Evolutionary conservation across 305 asterid genomes (phyloP), one percentile per base, ranked within the genome.

Genomic region (Rubia tinctorum): DNA sequence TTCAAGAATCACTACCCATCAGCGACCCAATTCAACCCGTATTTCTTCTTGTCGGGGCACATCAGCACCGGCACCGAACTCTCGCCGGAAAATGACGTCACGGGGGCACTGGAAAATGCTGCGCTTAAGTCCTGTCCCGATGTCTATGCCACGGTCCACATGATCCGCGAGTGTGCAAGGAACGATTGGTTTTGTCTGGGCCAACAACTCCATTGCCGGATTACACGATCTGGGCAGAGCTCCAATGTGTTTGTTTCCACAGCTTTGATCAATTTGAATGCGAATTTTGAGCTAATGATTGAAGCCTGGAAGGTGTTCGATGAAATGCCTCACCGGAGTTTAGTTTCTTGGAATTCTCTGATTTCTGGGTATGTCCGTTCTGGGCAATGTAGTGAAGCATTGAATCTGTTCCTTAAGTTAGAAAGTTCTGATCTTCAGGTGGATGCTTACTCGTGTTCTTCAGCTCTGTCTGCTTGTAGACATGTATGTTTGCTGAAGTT

Each of bases 281-380:
- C 79, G 1, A 88, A 85, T 67, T 83, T 75, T 27, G 91, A 88
- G 71, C 73, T 69, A 20, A 37, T 91, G 44, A 25, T 18, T 25
- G 81, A 89, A 56, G 96, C 95, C 18, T 86, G 76, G 75, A 72
- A 73, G 0, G 3, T 90, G 90, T 90, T 94, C 69, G 97, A 39
- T 51, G 95, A 90, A 90, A 88, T 84, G 79, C 85, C 93, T 73
- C 86, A 90, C 69, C 92, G 84, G 72, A 88, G 76, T 83, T 75
- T 90, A 23, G 97, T 86, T 80, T 83, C 96, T 79, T 91, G 97
- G 97, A 91, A 91, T 79, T 79, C 96, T 44, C 77, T 91, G 78
- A 90, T 93, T 77, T 87, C 97, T 51, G 96, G 95, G 53, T 80
- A 81, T 77, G 89, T 85, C 40, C 87, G 71, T 63, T 82, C 86